Evolutionary conservation across 2,329 filamentous ascomycete genomes (phyloP), one percentile per base, ranked within the genome.

Genomic region (Pyrenophora graminea): DNA sequence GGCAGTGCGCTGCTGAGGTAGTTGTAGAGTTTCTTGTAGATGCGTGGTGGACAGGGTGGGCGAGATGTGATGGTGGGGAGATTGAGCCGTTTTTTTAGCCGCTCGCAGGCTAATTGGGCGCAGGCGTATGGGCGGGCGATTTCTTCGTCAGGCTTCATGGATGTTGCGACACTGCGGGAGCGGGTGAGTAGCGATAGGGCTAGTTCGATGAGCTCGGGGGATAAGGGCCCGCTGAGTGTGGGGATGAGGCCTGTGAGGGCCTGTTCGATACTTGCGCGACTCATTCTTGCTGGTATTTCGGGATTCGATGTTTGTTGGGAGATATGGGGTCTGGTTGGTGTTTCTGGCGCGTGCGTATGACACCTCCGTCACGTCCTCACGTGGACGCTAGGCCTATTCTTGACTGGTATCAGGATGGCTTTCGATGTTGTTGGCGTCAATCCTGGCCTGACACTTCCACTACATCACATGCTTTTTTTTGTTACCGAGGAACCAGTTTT

Each of bases 11-110:
- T 85, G 61, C 93, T 87, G 53, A 97, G 84, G 69, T 93, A 91
- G 27, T 78, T 78, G 71, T 92, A 94, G 32, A 97, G 80, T 51
- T 90, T 90, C 65, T 89, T 89, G 78, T 97, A 97, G 45, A 91
- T 64, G 19, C 67, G 70, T 2, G 70, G 69, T 3, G 70, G 69
- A 31, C 69, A 72, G 19, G 70, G 70, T 6, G 70, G 70, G 10
- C 68, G 70, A 10, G 70, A 67, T 8, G 64, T 48, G 23, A 73
- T 70, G 19, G 68, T 46, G 17, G 71, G 66, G 12, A 72, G 59
- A 41, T 72, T 72, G 48, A 73, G 63, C 13, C 64, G 66, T 23
- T 63, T 67, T 56, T 91, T 92, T 33, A 96, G 79, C 45, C 91
- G 84, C 63, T 93, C 90, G 69, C 92, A 97, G 17, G 94, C 94